These are phyloP conservation scores for Yueomyces sinensis DNA, from an alignment of 805 yeast species.

Conservation along the genomic window DNA sequence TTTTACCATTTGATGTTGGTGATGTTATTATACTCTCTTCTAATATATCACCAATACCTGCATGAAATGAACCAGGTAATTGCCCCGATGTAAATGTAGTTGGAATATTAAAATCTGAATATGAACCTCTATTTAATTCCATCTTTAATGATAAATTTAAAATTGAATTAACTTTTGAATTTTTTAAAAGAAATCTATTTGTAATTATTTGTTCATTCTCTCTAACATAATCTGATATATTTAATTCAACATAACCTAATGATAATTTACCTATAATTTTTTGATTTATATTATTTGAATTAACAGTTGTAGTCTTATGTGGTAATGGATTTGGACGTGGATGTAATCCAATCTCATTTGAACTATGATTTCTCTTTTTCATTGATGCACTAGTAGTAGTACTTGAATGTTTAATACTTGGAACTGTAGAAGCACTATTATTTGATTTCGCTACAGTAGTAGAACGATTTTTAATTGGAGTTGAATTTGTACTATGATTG, in stretches of 20 bases:
- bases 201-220: conserved; percentile 35
- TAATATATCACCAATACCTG: conserved; percentile 1
- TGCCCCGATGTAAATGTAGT: conserved; percentile 11
- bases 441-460: not conserved
- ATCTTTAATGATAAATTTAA: conserved; percentile 45
- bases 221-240: conserved; percentile 56
- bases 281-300: conserved; percentile 5
- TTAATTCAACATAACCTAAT: conserved; percentile 55
- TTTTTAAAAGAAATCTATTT: conserved; percentile 55
- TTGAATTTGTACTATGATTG: not conserved
- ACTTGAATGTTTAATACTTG: not conserved
- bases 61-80: conserved; percentile 11
- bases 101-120: conserved; percentile 16
- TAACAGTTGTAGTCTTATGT: not conserved
- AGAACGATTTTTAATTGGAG: not conserved
- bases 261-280: conserved; percentile 27
- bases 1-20: not conserved
- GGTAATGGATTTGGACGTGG: not conserved
- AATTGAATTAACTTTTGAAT: conserved; percentile 78
- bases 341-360: not conserved
- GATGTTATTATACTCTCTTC: not conserved
- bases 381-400: not conserved
- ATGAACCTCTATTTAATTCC: conserved; percentile 28
- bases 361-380: not conserved
- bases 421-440: not conserved